Conservation (phyloP, 306 rosid genomes). For the Albizia julibrissin region DNA sequence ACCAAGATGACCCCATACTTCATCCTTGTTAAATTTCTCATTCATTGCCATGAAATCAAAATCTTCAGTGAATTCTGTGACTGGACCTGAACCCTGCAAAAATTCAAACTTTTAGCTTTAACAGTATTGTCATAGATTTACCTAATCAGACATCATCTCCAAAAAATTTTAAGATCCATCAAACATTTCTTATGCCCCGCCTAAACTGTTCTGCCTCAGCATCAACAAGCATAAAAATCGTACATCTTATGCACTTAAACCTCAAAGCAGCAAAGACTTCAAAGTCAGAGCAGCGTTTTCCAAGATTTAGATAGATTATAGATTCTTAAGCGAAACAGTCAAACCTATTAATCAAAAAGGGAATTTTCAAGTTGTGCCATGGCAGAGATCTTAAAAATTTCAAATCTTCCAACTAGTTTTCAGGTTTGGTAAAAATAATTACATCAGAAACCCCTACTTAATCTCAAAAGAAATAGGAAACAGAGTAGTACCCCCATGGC, state of each 20-base stretch:
- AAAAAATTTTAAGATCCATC: not conserved
- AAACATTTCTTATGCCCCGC: not conserved
- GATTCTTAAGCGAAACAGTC: not conserved
- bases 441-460: not conserved
- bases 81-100: conserved; percentile 65
- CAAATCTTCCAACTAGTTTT: conserved; percentile 1
- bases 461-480: conserved; percentile 20
- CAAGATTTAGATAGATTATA: not conserved
- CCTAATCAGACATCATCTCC: not conserved
- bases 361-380: not conserved
- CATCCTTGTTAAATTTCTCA: conserved; percentile 97
- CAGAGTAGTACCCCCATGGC: conserved; percentile 65
- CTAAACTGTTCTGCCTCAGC: not conserved
- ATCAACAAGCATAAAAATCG: not conserved
- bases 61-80: conserved; percentile 78
- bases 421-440: not conserved
- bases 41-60: conserved; percentile 96
- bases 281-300: not conserved
- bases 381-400: not conserved
- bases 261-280: not conserved
- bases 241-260: not conserved
- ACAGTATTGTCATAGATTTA: conserved; percentile 13
- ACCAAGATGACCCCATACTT: conserved; percentile 99
- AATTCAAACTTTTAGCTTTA: conserved; percentile 11
- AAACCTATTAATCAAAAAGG: not conserved